Evolutionary conservation across 1,139 yeast species (phyloP).

Genomic region (Saccharomyces pastorianus): DNA sequence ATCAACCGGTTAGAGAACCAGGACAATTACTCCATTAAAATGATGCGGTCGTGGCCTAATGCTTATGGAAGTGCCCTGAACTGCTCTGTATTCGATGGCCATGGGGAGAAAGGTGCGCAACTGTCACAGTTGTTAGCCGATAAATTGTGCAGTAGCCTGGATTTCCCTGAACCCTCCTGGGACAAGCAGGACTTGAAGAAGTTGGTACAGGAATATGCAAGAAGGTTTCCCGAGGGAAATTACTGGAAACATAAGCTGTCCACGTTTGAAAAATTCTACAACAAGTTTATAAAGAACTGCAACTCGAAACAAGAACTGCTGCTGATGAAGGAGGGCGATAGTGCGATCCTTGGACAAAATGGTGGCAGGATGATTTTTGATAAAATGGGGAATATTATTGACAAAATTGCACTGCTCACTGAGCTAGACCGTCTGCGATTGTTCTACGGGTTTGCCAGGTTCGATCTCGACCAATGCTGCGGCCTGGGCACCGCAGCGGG

Average conservation of each 20-base stretch:
- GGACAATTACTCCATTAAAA: conserved; percentile 48
- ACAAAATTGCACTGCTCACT: conserved; percentile 28
- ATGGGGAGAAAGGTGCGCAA: conserved; percentile 61
- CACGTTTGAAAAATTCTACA: conserved; percentile 40
- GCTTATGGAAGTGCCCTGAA: conserved; percentile 44
- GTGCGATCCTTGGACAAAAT: conserved; percentile 17
- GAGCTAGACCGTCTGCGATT: conserved; percentile 40
- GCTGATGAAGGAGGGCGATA: conserved; percentile 10
- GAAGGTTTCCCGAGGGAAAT: conserved; percentile 54
- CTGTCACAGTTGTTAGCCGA: conserved; percentile 55
- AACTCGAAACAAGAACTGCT: conserved; percentile 34
- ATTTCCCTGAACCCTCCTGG: conserved; percentile 32
- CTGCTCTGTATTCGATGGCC: conserved; percentile 83
- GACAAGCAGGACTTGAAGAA: conserved; percentile 29
- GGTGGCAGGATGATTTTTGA: conserved; percentile 35
- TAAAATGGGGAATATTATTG: conserved; percentile 31
- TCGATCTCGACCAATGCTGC: conserved; percentile 45
- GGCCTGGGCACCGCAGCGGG: conserved; percentile 43
- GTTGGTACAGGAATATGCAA: conserved; percentile 42
- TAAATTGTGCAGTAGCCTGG: conserved; percentile 51
- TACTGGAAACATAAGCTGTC: conserved; percentile 80
- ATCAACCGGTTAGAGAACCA: conserved; percentile 75
- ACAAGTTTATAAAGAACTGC: conserved; percentile 36
- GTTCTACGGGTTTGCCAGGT: conserved; percentile 51
- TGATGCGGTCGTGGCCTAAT: conserved; percentile 31